phyloP scores from a whole-genome alignment of 1,284 basidiomycete species.

The Takashimella koratensis region DNA sequence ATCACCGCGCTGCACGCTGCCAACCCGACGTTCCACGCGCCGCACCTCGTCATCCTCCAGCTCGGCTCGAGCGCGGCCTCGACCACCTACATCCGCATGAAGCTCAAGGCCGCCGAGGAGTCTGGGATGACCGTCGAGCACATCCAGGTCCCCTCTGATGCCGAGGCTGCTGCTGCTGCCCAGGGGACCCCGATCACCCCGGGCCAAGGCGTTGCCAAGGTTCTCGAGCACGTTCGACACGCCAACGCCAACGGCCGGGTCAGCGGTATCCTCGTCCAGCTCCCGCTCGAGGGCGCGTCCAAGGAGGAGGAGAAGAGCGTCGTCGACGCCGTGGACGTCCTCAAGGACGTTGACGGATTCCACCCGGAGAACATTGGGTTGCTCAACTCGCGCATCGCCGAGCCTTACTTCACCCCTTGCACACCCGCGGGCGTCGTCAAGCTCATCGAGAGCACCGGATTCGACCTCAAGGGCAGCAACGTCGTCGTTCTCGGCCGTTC shows the following conservation, averaged over 20 bases:
- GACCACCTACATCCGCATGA: conserved; percentile 93
- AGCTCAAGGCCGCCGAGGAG: conserved; percentile 91
- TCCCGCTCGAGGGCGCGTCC: conserved; percentile 85
- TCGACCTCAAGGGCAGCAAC: conserved; percentile 69
- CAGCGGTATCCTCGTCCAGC: conserved; percentile 91
- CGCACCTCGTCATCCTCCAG: conserved; percentile 85
- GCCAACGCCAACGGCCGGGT: conserved; percentile 81
- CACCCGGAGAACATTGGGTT: conserved; percentile 99
- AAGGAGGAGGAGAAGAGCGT: conserved; percentile 83
- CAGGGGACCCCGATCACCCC: conserved; percentile 14
- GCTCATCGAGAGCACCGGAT: conserved; percentile 79
- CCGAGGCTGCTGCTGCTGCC: conserved; percentile 47
- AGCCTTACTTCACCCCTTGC: conserved; percentile 90
- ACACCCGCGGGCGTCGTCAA: conserved; percentile 91
- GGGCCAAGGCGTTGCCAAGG: conserved; percentile 59
- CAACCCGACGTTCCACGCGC: conserved; percentile 78
- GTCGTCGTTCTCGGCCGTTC: conserved; percentile 94
- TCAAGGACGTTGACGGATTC: conserved; percentile 98
- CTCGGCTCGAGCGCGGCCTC: conserved; percentile 90
- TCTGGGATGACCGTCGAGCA: conserved; percentile 88
- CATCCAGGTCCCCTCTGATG: conserved; percentile 67
- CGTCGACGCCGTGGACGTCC: conserved; percentile 88
- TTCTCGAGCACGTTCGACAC: conserved; percentile 71
- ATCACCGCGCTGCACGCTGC: conserved; percentile 59
- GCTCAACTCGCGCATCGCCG: conserved; percentile 82